Base-by-base conservation (phyloP, 805 yeast species). In the Lipomyces chichibuensis region DNA sequence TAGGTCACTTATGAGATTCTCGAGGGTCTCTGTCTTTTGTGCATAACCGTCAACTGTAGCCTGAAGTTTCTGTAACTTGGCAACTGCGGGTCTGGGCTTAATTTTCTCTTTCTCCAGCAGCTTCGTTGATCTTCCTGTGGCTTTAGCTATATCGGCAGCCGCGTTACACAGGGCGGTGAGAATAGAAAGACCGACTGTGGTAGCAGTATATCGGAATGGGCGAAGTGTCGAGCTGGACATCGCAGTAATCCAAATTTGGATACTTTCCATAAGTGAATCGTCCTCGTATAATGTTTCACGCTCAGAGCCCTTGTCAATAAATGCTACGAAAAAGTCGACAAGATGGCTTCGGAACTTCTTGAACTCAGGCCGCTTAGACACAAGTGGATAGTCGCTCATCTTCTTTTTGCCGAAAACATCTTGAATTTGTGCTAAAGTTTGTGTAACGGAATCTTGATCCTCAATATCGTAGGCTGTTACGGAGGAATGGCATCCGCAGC, bases 171-270 rank as follows among this genome's bases (percentile, higher is more conserved):
- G 75, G 11, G 83, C 80, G 8, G 88, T 84, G 74, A 89, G 88
- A 67, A 92, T 83, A 11, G 81, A 76, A 43, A 90, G 81, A 29
- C 90, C 79, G 2, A 87, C 78, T 3, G 84, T 67, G 0, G 96
- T 86, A 0, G 97, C 79, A 1, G 86, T 84, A 72, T 83, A 87
- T 75, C 98, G 82, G 65, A 93, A 81, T 0, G 95, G 85, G 69
- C 97, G 82, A 9, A 89, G 79, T 49, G 85, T 83, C 23, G 92
- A 85, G 0, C 91, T 86, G 1, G 94, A 85, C 62, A 93, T 79
- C 0, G 92, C 84, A 0, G 89, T 82, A 17, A 92, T 77, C 98
- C 98, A 92, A 3, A 90, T 85, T 35, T 90, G 74, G 1, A 91
- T 63, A 64, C 85, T 85, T 56, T 81, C 86, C 78, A 86, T 78